Conservation (phyloP, 176 grass and related monocot species). For the Microstegium vimineum region DNA sequence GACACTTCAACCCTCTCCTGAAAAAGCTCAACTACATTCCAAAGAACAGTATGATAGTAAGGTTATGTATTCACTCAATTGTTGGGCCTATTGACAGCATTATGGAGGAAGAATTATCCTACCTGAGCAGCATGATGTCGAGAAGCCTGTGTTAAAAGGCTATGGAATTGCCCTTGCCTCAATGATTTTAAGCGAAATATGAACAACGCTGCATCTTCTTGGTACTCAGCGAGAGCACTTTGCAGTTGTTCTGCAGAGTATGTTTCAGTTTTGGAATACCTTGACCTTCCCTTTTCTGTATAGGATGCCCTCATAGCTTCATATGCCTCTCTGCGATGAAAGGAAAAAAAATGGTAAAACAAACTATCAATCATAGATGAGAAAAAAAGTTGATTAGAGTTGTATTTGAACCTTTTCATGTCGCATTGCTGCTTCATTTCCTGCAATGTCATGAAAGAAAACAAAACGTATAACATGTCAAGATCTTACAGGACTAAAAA, state of each 20-base stretch:
- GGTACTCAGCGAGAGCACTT: slow-evolving; percentile 55
- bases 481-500: neutral
- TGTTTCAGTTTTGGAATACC: slow-evolving; percentile 45
- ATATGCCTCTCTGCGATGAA: slow-evolving; percentile 56
- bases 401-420: slow-evolving; percentile 67
- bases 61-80: slow-evolving; percentile 14
- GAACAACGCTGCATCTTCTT: slow-evolving; percentile 74
- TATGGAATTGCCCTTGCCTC: slow-evolving; percentile 88
- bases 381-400: neutral
- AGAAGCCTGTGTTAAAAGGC: slow-evolving; percentile 82
- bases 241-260: slow-evolving; percentile 58
- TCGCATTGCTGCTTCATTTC: slow-evolving; percentile 93
- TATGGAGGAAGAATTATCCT: neutral
- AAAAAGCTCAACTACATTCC: slow-evolving; percentile 72
- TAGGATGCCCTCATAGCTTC: slow-evolving; percentile 64
- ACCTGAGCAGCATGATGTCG: slow-evolving; percentile 95
- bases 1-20: slow-evolving; percentile 71
- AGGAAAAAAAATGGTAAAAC: slow-evolving; percentile 2
- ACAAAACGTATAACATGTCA: slow-evolving; percentile 30
- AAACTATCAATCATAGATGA: neutral
- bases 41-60: slow-evolving; percentile 17
- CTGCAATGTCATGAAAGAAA: slow-evolving; percentile 39
- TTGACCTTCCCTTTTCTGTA: slow-evolving; percentile 59
- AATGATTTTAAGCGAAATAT: slow-evolving; percentile 88
- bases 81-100: slow-evolving; percentile 10